phyloP scores from a whole-genome alignment of 192 early-diverging fungal genomes.

The Thoreauomyces humboldtii region DNA sequence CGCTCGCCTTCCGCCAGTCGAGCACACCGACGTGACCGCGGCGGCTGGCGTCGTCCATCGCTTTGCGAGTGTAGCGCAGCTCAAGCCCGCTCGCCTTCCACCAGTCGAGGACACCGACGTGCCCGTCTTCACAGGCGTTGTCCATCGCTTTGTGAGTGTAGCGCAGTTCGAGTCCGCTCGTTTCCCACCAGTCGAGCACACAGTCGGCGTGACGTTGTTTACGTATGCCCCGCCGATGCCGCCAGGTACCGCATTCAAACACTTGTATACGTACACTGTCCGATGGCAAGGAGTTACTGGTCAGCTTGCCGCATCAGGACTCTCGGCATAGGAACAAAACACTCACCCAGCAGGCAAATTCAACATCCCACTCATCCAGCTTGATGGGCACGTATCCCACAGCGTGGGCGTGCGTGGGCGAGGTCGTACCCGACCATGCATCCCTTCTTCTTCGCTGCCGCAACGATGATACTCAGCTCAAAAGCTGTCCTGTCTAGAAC shows the following conservation, averaged over 20 bases:
- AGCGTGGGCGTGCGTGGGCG: slow-evolving; percentile 93
- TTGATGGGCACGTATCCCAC: slow-evolving; percentile 85
- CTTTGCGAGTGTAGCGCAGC: not conserved
- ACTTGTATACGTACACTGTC: slow-evolving; percentile 99
- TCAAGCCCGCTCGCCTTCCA: not conserved
- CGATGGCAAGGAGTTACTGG: too few relatives aligned
- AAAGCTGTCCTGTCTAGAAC: slow-evolving; percentile 88
- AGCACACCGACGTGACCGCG: slow-evolving; percentile 6
- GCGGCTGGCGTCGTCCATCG: not conserved
- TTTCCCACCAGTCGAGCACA: slow-evolving; percentile 20
- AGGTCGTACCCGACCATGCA: slow-evolving; percentile 93
- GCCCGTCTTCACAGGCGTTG: not conserved
- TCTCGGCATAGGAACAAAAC: too few relatives aligned
- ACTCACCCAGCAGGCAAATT: slow-evolving; percentile 89
- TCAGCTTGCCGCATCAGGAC: too few relatives aligned
- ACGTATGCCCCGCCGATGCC: slow-evolving; percentile 91
- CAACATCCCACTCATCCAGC: slow-evolving; percentile 93
- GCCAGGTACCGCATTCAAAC: slow-evolving; percentile 95
- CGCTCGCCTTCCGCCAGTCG: slow-evolving; percentile 9
- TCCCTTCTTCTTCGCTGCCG: slow-evolving; percentile 74
- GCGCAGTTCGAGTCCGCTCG: not conserved
- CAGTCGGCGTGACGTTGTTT: slow-evolving; percentile 68
- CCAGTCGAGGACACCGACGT: not conserved
- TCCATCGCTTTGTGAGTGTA: not conserved
- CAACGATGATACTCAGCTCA: slow-evolving; percentile 81